phyloP scores from a whole-genome alignment of 345 rosid genomes.

The Euphorbia pulcherrima region DNA sequence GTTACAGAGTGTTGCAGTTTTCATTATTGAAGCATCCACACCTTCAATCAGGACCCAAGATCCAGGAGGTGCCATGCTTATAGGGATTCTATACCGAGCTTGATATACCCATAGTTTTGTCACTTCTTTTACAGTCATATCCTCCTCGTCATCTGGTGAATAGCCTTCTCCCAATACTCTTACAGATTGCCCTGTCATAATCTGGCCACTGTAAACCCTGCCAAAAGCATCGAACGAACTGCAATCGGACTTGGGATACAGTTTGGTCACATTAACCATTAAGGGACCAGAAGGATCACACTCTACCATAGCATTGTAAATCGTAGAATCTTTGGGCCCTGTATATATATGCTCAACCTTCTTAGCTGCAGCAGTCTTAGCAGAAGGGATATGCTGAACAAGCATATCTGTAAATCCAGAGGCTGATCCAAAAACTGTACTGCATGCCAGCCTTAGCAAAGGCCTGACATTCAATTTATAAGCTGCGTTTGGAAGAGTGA shows the following conservation, averaged over 20 bases:
- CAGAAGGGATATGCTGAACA: slow-evolving; percentile 93
- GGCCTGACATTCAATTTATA: slow-evolving; percentile 91
- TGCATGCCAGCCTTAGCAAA: slow-evolving; percentile 82
- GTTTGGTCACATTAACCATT: slow-evolving; percentile 90
- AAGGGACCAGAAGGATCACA: slow-evolving; percentile 90
- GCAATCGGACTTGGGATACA: slow-evolving; percentile 96
- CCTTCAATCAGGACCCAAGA: slow-evolving; percentile 98
- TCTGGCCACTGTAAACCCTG: slow-evolving; percentile 83
- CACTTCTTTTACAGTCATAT: slow-evolving; percentile 89
- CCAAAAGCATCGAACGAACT: slow-evolving; percentile 96
- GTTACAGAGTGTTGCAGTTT: slow-evolving; percentile 87
- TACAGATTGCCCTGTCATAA: slow-evolving; percentile 89
- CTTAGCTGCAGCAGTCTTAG: slow-evolving; percentile 72
- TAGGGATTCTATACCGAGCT: slow-evolving; percentile 83
- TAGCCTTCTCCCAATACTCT: slow-evolving; percentile 94
- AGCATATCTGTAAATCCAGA: slow-evolving; percentile 97
- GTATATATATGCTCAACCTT: slow-evolving; percentile 80
- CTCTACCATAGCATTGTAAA: slow-evolving; percentile 73
- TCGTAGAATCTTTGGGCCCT: slow-evolving; percentile 66
- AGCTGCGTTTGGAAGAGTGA: slow-evolving; percentile 82
- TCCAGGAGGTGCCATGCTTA: slow-evolving; percentile 95
- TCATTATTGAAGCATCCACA: slow-evolving; percentile 94
- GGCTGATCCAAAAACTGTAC: slow-evolving; percentile 91
- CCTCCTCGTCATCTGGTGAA: slow-evolving; percentile 97
- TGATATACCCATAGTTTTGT: slow-evolving; percentile 93